Base-by-base conservation (phyloP, 2,329 filamentous ascomycete species). In the Beauveria scarabaeidicola region DNA sequence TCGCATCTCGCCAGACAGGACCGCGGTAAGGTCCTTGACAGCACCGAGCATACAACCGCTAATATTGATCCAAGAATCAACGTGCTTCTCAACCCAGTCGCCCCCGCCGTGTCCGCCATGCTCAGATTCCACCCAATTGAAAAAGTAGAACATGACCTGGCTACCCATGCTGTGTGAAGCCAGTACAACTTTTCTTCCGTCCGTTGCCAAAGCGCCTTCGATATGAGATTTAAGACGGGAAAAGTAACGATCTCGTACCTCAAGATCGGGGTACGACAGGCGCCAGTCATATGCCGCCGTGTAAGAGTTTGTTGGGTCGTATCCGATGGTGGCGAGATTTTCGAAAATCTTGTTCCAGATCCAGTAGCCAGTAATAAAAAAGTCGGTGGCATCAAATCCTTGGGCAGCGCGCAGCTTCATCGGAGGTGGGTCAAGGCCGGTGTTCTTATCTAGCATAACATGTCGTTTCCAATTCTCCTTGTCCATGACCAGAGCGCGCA, bases 281-380 rank as follows among this genome's bases (percentile, higher is more conserved):
- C 94, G 85, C 94, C 94, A 99, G 74, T 99, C 94, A 70, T 99
- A 82, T 10, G 85, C 82, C 1, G 86, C 86, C 0, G 85, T 88
- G 66, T 82, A 88, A 3, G 84, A 85, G 67, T 85, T 88, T 36
- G 83, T 86, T 25, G 94, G 93, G 69, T 99, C 94, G 71, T 99
- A 99, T 15, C 94, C 94, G 61, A 99, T 89, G 0, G 91, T 94
- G 0, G 94, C 94, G 55, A 99, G 78, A 69, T 99, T 99, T 75
- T 99, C 94, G 53, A 99, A 80, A 62, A 99, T 97, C 75, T 97
- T 97, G 75, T 90, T 97, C 92, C 92, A 97, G 62, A 99, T 97
- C 94, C 94, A 99, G 75, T 99, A 99, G 10, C 85, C 86, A 0
- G 86, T 88, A 63, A 89, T 88, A 73, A 95, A 94, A 77, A 99